Base-by-base conservation (phyloP, 257 asterid species). In the Ballota nigra region DNA sequence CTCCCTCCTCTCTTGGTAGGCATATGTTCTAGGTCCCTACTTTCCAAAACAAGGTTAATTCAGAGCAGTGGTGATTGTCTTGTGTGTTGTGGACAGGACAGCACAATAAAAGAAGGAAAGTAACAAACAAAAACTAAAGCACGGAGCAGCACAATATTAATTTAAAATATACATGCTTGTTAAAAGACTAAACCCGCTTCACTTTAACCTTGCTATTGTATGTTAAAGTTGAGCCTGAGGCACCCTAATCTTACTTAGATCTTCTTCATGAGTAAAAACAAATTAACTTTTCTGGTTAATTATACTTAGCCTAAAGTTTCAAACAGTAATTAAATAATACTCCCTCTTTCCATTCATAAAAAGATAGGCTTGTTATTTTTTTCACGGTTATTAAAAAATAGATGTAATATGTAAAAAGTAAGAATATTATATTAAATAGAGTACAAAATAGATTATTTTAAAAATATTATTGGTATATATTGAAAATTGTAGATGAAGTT, bases 61-160 rank as follows among this genome's bases (percentile, higher is more conserved):
- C 70, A 75, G 55, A 8, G 47, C 22, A 29, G 63, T 82, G 81
- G 56, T 66, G 63, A 72, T 73, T 84, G 93, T 83, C 84, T 72
- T 83, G 71, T 65, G 12, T 56, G 72, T 68, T 62, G 82, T 78
- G 68, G 90, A 87, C 90, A 84, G 68, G 90, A 87, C 90, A 84
- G 19, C 59, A 60, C 23, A 45, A 51, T 26, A 57, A 69, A 77
- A 52, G 19, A 64, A 66, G 45, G 69, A 23, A 28, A 18, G 47
- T 26, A 40, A 62, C 1, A 18, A 43, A 41, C 12, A 47, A 47
- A 47, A 47, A 8, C 0, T 19, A 62, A 38, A 78, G 73, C 83
- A 78, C 77, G 81, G 86, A 87, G 83, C 82, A 77, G 77, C 78
- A 78, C 83, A 80, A 75, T 47, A 60, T 56, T 61, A 29, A 18